Conservation (phyloP, 352 stramenopile species). For the Phytopythium boreale region DNA sequence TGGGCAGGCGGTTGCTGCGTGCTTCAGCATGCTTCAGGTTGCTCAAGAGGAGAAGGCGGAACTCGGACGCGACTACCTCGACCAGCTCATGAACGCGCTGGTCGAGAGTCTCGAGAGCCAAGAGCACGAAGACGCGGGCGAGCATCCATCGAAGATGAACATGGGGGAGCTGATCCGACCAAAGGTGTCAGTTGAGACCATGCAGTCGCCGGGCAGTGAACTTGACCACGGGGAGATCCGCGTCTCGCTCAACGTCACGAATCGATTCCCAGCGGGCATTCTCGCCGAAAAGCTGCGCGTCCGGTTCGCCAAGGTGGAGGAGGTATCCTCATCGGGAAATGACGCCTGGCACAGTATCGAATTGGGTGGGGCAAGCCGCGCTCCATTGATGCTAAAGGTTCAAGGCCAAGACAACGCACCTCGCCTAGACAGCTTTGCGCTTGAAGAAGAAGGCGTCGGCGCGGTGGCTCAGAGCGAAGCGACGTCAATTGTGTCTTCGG, state of each 20-base stretch:
- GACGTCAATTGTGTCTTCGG: neutral
- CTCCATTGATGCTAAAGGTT: neutral
- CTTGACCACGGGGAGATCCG: conserved; percentile 58
- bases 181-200: conserved; percentile 48
- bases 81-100: conserved; percentile 42
- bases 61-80: conserved; percentile 44
- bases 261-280: conserved; percentile 56
- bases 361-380: neutral
- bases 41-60: conserved; percentile 44
- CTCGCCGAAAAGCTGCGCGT: conserved; percentile 54
- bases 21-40: conserved; percentile 60
- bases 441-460: conserved; percentile 7
- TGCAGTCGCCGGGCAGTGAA: conserved; percentile 34
- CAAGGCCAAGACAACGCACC: neutral
- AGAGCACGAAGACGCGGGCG: neutral
- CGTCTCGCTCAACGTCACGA: conserved; percentile 47
- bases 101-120: conserved; percentile 34
- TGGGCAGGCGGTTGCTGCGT: conserved; percentile 50
- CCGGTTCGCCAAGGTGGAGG: conserved; percentile 22
- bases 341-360: neutral
- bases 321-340: too few species aligned
- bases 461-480: neutral
- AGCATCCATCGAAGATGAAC: conserved; percentile 19
- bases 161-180: conserved; percentile 59
- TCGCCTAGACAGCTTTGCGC: conserved; percentile 16